Base-by-base conservation (phyloP, 2,329 filamentous ascomycete genomes). In the Nemania serpens region DNA sequence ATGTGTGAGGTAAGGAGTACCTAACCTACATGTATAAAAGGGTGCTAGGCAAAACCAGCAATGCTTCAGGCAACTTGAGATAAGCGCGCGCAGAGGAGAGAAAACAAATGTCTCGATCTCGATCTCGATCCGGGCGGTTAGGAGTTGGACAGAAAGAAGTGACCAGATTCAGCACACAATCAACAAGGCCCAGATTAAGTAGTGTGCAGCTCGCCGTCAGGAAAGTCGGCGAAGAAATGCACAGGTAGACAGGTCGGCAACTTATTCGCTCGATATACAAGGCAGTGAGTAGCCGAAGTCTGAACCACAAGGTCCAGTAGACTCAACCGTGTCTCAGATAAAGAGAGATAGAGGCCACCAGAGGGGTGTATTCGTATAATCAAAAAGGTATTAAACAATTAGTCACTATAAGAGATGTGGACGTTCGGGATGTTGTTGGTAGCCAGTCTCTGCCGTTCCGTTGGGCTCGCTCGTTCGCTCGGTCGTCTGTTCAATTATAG, bases 31-130 rank as follows among this genome's bases (percentile, higher is more conserved):
- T 29, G 25, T 29, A 29, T 29, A n/a, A 15, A 2, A 29, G 39
- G 25, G 25, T 18, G 47, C 13, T 25, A 42, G 37, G 39, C 37
- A 12, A 43, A 18, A 41, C 9, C 17, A 20, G 18, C 9, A 20
- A 36, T 25, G 42, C 49, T 11, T 18, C 34, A 51, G 41, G 12
- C 15, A 25, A 39, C 48, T 41, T 50, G 18, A 18, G 29, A 56
- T 52, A 59, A 53, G 57, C 57, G 61, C 53, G 57, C 48, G 61
- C 56, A 56, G 57, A 36, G 29, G 33, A 51, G 39, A 42, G 37
- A 46, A 54, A 18, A 18, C 17, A 39, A 48, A 29, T 13, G 18
- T 39, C 10, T 42, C 57, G 52, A 58, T 48, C 4, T 11, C 5
- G 6, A n/a, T 48, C 4, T 11, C 5, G 6, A n/a, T 29, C 25